Evolutionary conservation across 2,329 filamentous ascomycete genomes (phyloP).

Genomic region (Botrytis paeoniae): DNA sequence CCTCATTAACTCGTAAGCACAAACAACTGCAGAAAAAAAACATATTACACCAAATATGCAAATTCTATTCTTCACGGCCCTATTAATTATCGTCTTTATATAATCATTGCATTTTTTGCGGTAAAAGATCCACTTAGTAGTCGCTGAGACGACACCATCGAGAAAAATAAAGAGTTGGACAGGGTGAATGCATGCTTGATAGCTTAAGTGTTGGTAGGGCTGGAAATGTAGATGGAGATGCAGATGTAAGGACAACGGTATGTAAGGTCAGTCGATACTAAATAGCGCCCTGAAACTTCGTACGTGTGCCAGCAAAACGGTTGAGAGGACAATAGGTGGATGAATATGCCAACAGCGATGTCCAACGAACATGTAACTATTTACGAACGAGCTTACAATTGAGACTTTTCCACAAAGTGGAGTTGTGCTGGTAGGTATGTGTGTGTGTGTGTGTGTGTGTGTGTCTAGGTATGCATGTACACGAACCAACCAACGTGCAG

Average conservation of each 20-base stretch:
- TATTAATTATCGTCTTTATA: constrained; percentile 19
- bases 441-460: no score
- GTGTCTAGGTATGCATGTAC: background rate
- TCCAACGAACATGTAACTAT: background rate
- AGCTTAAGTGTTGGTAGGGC: constrained; percentile 15
- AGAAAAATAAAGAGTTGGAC: background rate
- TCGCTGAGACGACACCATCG: background rate
- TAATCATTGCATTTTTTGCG: background rate
- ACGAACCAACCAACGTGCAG: constrained; percentile 7
- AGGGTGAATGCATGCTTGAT: background rate
- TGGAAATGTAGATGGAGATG: constrained; percentile 1
- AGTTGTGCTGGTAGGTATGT: background rate
- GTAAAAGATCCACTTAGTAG: background rate
- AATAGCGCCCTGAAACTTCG: background rate
- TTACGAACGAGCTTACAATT: background rate
- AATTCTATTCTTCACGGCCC: background rate
- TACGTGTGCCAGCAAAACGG: background rate
- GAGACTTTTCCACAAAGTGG: background rate
- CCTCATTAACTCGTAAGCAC: background rate
- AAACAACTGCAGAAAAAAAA: background rate
- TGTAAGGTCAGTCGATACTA: background rate
- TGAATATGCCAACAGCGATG: background rate
- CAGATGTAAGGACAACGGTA: background rate
- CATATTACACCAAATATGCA: background rate
- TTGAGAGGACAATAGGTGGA: background rate